phyloP scores from a whole-genome alignment of 306 rosid genomes.

The Vigna mungo region DNA sequence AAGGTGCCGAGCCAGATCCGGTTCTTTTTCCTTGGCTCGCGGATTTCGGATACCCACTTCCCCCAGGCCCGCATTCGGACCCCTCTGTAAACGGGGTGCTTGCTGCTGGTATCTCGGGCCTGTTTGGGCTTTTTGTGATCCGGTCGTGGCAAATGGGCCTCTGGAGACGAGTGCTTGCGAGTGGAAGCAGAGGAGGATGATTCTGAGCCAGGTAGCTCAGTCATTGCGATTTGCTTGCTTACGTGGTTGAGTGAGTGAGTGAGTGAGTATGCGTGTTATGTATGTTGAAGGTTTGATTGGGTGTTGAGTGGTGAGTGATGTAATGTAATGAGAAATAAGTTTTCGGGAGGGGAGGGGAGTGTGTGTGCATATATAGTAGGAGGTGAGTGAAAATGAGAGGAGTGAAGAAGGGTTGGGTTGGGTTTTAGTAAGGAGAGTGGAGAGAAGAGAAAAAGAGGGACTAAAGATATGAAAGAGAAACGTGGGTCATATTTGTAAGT shows the following conservation, averaged over 20 bases:
- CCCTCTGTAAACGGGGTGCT: conserved; percentile 89
- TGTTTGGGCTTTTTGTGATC: conserved; percentile 53
- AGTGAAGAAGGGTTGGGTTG: neutral
- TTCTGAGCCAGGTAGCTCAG: conserved; percentile 53
- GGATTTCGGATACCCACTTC: conserved; percentile 98
- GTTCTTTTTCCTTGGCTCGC: conserved; percentile 92
- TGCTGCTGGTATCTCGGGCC: conserved; percentile 52
- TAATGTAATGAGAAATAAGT: neutral
- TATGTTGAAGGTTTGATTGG: neutral
- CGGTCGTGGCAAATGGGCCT: conserved; percentile 35
- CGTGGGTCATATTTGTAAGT: conserved; percentile 53
- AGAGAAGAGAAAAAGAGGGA: neutral
- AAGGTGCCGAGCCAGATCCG: conserved; percentile 99
- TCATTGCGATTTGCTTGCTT: conserved; percentile 38
- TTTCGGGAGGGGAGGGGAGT: neutral
- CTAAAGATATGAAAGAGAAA: conserved; percentile 42
- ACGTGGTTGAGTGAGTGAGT: neutral
- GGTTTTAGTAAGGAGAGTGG: conserved; percentile 29
- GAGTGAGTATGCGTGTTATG: neutral
- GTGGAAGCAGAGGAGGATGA: conserved; percentile 28
- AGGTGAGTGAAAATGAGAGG: conserved; percentile 21
- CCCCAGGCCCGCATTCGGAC: conserved; percentile 98
- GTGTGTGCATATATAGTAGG: neutral
- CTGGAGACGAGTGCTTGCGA: neutral
- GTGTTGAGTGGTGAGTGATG: neutral